Base-by-base conservation (phyloP, 345 rosid species). In the Lepidium aucheri region DNA sequence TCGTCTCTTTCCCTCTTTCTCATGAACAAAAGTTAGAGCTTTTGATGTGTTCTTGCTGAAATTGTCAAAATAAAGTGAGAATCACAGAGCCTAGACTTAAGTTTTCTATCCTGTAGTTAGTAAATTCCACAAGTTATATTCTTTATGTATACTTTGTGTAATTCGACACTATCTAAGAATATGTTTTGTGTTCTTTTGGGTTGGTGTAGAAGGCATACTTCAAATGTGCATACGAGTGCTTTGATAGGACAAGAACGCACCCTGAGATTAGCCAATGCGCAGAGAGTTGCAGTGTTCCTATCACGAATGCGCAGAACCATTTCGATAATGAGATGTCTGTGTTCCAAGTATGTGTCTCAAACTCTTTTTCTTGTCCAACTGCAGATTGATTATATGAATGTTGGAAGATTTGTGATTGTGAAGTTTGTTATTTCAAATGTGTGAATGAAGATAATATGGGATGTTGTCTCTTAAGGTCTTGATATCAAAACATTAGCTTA, bases 151-250 rank as follows among this genome's bases (percentile, higher is more conserved):
- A 3, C 33, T 40, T 42, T 42, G 28, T 6, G 33, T 60, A 22
- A 30, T 53, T 26, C 45, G 11, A 36, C 13, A 36, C 8, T 47
- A 39, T 49, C 7, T 18, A 45, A 45, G 22, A 4, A 3, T 6
- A 1, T 35, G 18, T 34, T 18, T 18, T 36, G 53, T 66, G 20
- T 47, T 7, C 5, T 59, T 34, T 52, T 52, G 49, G 38, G 28
- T 40, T 73, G 36, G 1, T 81, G 85, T 82, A 90, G 97, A 85
- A 82, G 80, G 94, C 91, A 0, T 93, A 93, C 69, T 90, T 93
- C 86, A 93, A 86, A 40, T 93, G 98, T 58, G 98, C 97, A 1
- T 80, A 90, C 12, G 94, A 90, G 57, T 93, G 98, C 82, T 90
- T 90, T 69, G 98, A 93, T 68, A 75, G 89, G 76, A 79, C 77